phyloP scores from a whole-genome alignment of 306 rosid species.

The Castanea crenata region DNA sequence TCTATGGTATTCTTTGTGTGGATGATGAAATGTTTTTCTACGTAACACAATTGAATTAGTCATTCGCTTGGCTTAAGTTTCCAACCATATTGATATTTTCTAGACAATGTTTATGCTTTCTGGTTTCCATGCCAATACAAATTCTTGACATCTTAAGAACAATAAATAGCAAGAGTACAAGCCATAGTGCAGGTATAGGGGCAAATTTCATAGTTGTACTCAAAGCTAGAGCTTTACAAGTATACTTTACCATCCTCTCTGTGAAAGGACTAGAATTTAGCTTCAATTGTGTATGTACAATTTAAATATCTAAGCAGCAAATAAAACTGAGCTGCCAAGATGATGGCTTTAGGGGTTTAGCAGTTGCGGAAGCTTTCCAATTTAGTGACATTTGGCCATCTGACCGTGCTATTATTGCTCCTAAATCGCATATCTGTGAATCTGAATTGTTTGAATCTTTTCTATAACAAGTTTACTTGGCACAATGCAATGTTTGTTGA shows the following conservation, averaged over 20 bases:
- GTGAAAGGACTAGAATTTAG: too few relatives aligned
- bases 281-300: background rate
- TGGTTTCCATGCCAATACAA: conserved; percentile 4
- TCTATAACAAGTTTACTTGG: background rate
- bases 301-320: background rate
- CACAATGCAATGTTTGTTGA: background rate
- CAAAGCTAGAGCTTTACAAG: too few relatives aligned
- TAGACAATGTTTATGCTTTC: conserved; percentile 1
- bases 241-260: too few relatives aligned
- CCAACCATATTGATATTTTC: background rate
- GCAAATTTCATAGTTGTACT: too few relatives aligned
- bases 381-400: background rate
- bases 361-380: background rate
- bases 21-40: background rate
- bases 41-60: background rate
- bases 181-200: background rate
- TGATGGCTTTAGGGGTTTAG: background rate
- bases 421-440: background rate
- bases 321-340: background rate
- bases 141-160: background rate
- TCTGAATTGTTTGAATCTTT: background rate
- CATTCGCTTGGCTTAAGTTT: background rate
- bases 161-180: too few relatives aligned
- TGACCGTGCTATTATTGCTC: background rate
- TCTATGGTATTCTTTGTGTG: background rate